Percentiles rank a stretch among this genome's conserved stretches.
These are phyloP conservation scores for Chlorokybus atmophyticus DNA, from an alignment of 139 green algal species.

Conservation along the genomic window DNA sequence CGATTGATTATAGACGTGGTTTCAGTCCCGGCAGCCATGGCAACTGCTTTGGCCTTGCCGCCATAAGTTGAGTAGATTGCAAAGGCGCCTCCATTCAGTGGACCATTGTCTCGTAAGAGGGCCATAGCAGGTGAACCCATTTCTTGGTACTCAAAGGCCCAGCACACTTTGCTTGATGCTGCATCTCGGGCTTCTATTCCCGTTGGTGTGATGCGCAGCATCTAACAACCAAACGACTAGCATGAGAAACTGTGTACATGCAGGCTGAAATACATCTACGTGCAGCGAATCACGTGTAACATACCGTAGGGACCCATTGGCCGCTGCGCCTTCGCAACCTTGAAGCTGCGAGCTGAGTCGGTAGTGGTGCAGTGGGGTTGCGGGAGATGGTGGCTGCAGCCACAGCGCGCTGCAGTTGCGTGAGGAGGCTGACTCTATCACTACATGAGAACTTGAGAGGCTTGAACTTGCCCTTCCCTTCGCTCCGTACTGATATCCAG, in stretches of 20 bases:
- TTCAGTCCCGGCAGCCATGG: not conserved
- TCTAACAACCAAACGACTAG: too few species aligned
- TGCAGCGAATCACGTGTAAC: too few species aligned
- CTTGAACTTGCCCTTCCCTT: slow-evolving; percentile 47
- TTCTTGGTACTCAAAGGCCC: slow-evolving; percentile 9
- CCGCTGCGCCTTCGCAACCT: too few species aligned
- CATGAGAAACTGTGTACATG: too few species aligned
- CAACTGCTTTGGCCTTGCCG: slow-evolving; percentile 14
- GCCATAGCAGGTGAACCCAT: slow-evolving; percentile 4
- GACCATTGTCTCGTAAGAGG: not conserved
- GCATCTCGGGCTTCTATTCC: slow-evolving; percentile 5
- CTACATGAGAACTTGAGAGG: slow-evolving; percentile 57
- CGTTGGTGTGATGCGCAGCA: slow-evolving; percentile 8
- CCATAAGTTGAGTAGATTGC: slow-evolving; percentile 7
- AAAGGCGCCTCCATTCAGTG: slow-evolving; percentile 2
- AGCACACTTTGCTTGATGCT: slow-evolving; percentile 2
- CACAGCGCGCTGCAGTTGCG: slow-evolving; percentile 50
- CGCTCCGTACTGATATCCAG: slow-evolving; percentile 32
- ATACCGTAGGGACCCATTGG: too few species aligned
- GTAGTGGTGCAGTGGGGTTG: too few species aligned
- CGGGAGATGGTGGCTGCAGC: too few species aligned
- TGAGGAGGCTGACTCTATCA: slow-evolving; percentile 51
- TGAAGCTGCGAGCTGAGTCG: too few species aligned
- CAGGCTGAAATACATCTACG: too few species aligned
- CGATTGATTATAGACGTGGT: too few species aligned